Base-by-base conservation (phyloP, 2,329 filamentous ascomycete species). In the Plectosphaerella sp. region DNA sequence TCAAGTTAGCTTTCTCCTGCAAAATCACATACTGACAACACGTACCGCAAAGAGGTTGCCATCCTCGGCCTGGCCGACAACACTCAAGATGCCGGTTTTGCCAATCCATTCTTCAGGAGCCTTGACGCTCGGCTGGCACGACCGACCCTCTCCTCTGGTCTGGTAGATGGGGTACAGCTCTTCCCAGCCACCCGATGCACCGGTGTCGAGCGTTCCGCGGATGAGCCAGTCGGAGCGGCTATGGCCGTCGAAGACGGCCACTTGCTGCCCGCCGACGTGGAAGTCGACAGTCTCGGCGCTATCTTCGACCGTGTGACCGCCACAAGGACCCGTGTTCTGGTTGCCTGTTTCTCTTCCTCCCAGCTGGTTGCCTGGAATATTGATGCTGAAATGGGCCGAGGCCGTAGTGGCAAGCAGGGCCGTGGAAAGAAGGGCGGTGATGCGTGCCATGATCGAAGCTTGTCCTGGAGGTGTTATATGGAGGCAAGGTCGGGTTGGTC, bases 21-120 rank as follows among this genome's bases (percentile, higher is more conserved):
- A 20, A 18, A 18, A 4, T 7, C n/a, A 9, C 16, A 20, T 43
- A 20, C 11, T 18, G 41, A 20, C 18, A 18, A 7, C 18, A 59
- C 70, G 49, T 64, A 83, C 81, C 71, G 81, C 76, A 61, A 75
- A 85, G 6, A 84, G 65, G n/a, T 79, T 56, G 4, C 83, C 83
- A 54, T 86, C 83, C 0, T 73, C 67, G 0, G 76, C 80, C 18
- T 76, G 69, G 18, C 72, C 73, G 0, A 79, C 75, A 28, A 85
- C 65, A 43, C 76, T 67, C 5, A 86, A 61, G n/a, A 84, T 67
- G 18, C 80, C 83, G 64, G 77, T 77, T 62, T 78, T 70, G 41
- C 82, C 82, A 3, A 71, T 73, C 60, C 72, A 83, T n/a, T 67
- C 69, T 25, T 68, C 65, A 0, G 80, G 79, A 0, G 78, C 70